Evolutionary conservation across 2,329 filamentous ascomycete species (phyloP), one percentile per base, ranked within the genome.

Genomic region (Fusarium praegraminearum): DNA sequence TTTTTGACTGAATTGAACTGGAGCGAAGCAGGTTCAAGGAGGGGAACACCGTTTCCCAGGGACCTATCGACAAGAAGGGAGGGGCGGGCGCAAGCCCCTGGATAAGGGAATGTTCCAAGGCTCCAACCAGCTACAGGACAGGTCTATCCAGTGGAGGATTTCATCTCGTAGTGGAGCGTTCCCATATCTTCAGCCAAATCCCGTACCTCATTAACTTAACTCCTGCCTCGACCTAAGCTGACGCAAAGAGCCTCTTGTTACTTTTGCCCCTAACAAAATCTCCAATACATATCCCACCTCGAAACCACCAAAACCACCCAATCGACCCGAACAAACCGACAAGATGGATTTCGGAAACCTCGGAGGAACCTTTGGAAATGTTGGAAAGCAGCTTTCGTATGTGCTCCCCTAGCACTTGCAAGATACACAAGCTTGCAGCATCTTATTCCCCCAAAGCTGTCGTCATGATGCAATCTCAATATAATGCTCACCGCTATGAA

Each of bases 321-420:
- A 50, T 60, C 38, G 53, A 61, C 46, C 54, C 35, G 51, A 44
- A 33, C 44, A 57, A 50, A 36, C 58, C 40, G 62, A 35, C 73
- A 79, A 69, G 61, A 88, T 88, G 86, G 86, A 89, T 74, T 88
- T 89, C 82, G 87, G 86, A 78, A 86, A 65, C 60, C 63, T 65
- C 57, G 60, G 60, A 63, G 60, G 47, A 32, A 64, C 82, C 72
- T 80, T 89, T 61, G 83, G 86, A 76, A 88, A 85, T n/a, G 49
- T 52, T 41, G 49, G 77, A 84, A 82, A 77, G 49, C 36, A 36
- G 35, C 77, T 89, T 76, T 85, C 82, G 86, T 88, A 81, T 60
- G 82, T 80, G 57, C 56, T 64, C 61, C 43, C 53, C 57, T 55
- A 44, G 47, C 65, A 65, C 61, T 57, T 54, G 20, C 53, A 50